Base-by-base conservation (phyloP, 305 asterid species). In the Solanum hybrid region DNA sequence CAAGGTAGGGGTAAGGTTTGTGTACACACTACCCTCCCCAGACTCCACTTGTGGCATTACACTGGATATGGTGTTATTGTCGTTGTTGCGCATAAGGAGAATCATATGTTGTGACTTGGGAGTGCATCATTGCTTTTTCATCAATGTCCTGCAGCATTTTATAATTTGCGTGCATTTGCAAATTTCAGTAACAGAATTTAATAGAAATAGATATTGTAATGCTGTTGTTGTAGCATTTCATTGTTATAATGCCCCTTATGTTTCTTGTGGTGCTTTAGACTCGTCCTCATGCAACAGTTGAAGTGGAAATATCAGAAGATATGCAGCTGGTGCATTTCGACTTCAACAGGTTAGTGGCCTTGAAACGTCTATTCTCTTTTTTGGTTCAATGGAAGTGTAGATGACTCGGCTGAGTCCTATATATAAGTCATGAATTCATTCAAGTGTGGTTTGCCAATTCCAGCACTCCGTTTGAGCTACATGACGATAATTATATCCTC, bases 291-390 rank as follows among this genome's bases (percentile, higher is more conserved):
- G 99, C 99, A 73, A 97, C 98, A 26, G 99, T 97, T 36, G 99
- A 97, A 95, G 99, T 97, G 92, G 99, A 97, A 93, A 97, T 97
- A 94, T 97, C 99, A 38, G 99, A 97, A 94, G 99, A 97, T 89
- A 97, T 97, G 99, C 99, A 97, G 93, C 95, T 97, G 88, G 99
- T 97, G 91, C 99, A 97, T 95, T 97, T 97, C 90, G 99, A 97
- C 90, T 97, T 97, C 92, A 97, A 96, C 89, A 97, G 99, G 99
- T 97, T 90, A 89, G 91, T 39, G 27, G 26, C 31, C 20, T 34
- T 38, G 31, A 36, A 39, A 20, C 9, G 39, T 84, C 39, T 20
- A 3, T 10, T 11, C 39, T 27, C 26, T 31, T 51, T 20, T 45
- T 84, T 10, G 26, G 76, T 29, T 51, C 22, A 17, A 82, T 41